Base-by-base conservation (phyloP, 225 moss, liverwort and hornwort genomes). In the Sphagnum contortum region DNA sequence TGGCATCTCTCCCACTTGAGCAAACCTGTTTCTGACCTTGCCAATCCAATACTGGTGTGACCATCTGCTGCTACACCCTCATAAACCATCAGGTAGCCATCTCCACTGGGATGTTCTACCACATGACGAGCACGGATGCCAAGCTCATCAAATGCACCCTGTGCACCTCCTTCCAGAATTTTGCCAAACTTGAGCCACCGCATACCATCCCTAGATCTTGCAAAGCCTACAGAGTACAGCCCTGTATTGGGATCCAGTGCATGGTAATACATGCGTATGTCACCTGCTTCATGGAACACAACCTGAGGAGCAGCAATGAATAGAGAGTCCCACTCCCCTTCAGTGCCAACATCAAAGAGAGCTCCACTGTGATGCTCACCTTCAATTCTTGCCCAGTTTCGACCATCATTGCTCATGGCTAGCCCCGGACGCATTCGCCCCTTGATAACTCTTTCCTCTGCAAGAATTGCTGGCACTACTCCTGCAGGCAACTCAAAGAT, bases 281-380 rank as follows among this genome's bases (percentile, higher is more conserved):
- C 83, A 5, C 79, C 79, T 2, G 83, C 69, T 56, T 80, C 72
- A 55, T 80, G 83, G 71, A 69, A 83, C n/a, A 83, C 77, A 0
- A 83, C 83, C 61, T 83, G 83, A 11, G 83, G 83, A 4, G 79
- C 76, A 13, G 74, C 72, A 14, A 83, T 76, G 64, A 80, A 76
- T 11, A 83, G 62, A 10, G 76, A 77, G 48, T 83, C 83, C 79
- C 79, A 83, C 57, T 83, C 83, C 50, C 83, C 79, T 72, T 83
- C 76, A 1, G 65, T 65, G 9, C 83, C 83, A 50, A 83, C 79
- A 61, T 83, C 83, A 10, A 83, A 83, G 0, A 83, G 72, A 51
- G 83, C 79, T 74, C 83, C 83, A 54, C 79, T 83, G 11, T 83
- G 83, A 65, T 83, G 83, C 9, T 83, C 83, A 11, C 83, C 83